Conservation (phyloP, 129 eudicot species). For the Lactuca sativa region DNA sequence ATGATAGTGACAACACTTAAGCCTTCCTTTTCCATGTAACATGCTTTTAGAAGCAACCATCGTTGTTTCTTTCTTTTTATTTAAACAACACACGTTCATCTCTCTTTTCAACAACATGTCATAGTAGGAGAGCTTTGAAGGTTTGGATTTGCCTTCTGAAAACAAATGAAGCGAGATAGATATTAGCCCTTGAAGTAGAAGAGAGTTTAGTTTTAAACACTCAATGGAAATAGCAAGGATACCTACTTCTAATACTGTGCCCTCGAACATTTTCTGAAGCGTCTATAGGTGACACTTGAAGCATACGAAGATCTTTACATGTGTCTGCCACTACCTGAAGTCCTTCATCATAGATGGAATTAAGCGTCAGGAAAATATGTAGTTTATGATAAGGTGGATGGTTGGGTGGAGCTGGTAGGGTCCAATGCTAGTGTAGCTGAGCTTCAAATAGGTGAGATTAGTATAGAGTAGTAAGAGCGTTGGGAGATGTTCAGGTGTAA, state of each 20-base stretch:
- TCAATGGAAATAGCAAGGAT: conserved; percentile 71
- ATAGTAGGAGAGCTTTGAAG: too few relatives aligned
- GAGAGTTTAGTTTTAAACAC: conserved; percentile 63
- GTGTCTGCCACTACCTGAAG: conserved; percentile 69
- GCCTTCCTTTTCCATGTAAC: too few relatives aligned
- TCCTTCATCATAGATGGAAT: conserved; percentile 76
- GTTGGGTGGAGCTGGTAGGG: conserved; percentile 53
- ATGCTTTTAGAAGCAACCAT: too few relatives aligned
- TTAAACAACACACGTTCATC: too few relatives aligned
- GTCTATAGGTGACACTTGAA: conserved; percentile 65
- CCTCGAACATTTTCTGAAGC: conserved; percentile 43
- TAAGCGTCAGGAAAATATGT: conserved; percentile 64
- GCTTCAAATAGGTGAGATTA: conserved; percentile 69
- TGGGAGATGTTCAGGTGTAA: conserved; percentile 49
- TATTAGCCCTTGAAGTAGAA: conserved; percentile 37
- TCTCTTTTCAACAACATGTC: too few relatives aligned
- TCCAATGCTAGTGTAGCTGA: conserved; percentile 63
- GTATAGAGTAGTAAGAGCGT: conserved; percentile 51
- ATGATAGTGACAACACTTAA: too few relatives aligned
- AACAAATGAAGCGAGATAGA: too few relatives aligned
- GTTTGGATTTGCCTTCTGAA: too few relatives aligned
- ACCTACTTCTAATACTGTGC: conserved; percentile 71
- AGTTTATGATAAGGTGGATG: conserved; percentile 73
- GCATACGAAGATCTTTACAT: conserved; percentile 79
- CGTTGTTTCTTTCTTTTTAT: too few relatives aligned